Percentiles rank a stretch among this genome's conserved stretches.
phyloP scores from a whole-genome alignment of 495 filamentous ascomycete species.

The Glarea lozoyensis region DNA sequence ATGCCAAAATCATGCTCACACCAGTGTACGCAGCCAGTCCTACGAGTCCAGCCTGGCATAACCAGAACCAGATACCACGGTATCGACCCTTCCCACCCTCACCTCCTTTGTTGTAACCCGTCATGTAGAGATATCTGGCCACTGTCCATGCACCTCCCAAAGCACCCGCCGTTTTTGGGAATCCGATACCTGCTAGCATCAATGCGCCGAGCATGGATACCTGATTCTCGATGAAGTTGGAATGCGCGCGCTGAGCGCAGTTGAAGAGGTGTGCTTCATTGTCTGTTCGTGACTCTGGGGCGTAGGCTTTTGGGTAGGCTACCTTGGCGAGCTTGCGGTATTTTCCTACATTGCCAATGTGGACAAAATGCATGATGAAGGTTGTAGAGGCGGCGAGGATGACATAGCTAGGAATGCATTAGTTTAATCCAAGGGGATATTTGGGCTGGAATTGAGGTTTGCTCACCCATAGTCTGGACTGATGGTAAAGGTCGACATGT shows the following conservation, averaged over 20 bases:
- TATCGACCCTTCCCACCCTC: conserved; percentile 37
- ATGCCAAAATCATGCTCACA: conserved; percentile 15
- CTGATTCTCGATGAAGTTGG: conserved; percentile 46
- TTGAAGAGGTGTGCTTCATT: conserved; percentile 38
- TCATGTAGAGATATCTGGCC: conserved; percentile 34
- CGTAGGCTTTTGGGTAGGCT: conserved; percentile 43
- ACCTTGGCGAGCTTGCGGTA: conserved; percentile 39
- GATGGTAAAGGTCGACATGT: conserved; percentile 18
- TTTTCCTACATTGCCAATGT: conserved; percentile 28
- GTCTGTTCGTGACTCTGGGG: conserved; percentile 32
- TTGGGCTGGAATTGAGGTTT: neutral
- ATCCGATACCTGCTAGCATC: conserved; percentile 35
- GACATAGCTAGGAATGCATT: conserved; percentile 29
- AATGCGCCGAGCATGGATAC: conserved; percentile 37
- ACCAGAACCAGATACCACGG: conserved; percentile 28
- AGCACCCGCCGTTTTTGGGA: conserved; percentile 35
- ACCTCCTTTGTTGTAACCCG: conserved; percentile 41
- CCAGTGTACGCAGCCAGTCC: conserved; percentile 29
- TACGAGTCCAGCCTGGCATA: conserved; percentile 36
- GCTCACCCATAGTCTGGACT: conserved; percentile 20
- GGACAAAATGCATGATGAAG: conserved; percentile 38
- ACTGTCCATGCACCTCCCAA: conserved; percentile 37
- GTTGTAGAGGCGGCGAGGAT: conserved; percentile 39
- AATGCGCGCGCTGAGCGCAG: conserved; percentile 51
- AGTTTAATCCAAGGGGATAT: neutral